Base-by-base conservation (phyloP, 2,329 filamentous ascomycete genomes). In the Aspergillus felis region DNA sequence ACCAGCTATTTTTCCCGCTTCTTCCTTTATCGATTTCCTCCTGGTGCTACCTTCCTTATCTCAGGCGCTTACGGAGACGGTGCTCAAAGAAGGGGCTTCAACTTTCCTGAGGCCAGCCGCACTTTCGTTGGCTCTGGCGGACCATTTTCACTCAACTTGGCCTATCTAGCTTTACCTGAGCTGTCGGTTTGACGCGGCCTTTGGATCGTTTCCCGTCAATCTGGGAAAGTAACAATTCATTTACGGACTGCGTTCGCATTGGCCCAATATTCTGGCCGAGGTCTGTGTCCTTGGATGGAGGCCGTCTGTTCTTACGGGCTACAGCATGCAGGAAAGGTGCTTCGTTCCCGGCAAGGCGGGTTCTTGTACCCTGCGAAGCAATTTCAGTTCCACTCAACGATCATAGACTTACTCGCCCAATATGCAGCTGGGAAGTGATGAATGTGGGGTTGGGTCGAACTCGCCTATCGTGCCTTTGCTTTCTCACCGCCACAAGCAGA, bases 381-480 rank as follows among this genome's bases (percentile, higher is more conserved):
- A 24, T 20, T 42, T 44, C n/a, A 12, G 46, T 57, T 57, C 57
- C 57, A 57, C 54, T 59, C 48, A 59, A 41, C 47, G 48, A 32
- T 35, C 38, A 25, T 32, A 38, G 35, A 42, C 41, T 44, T 20
- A 32, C 55, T 51, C 42, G 49, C 57, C 55, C 49, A 54, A 59
- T 29, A 58, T 54, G 58, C 56, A 59, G 22, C 35, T 42, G 54
- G 58, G 57, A 57, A 61, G 61, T 58, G 57, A 52, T 38, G 51
- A 57, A 61, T 64, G 64, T 66, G 64, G 64, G 64, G 64, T 66
- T 64, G 54, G 53, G 51, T 61, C 52, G 50, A 59, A 61, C 63
- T 66, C 61, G 58, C 61, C 64, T 66, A 57, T 63, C 51, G 55
- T 57, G 56, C 59, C 54, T 62, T 64, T 61, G 60, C 22, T 46